phyloP scores from a whole-genome alignment of 768 basidiomycete species.

The Leccinum longicurvipes region DNA sequence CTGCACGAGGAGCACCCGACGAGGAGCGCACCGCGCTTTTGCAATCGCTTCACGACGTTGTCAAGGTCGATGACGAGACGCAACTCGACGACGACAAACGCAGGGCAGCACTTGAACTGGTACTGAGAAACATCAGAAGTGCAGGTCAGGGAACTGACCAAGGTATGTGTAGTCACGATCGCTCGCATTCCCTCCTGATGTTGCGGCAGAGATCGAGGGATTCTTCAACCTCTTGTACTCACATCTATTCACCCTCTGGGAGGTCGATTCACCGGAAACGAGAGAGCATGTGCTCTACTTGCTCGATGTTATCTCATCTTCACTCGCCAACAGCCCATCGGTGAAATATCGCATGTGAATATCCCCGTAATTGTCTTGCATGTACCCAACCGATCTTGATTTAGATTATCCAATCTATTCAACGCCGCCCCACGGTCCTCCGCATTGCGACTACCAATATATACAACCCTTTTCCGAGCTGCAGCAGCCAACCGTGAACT shows the following conservation, averaged over 20 bases:
- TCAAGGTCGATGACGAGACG: conserved; percentile 49
- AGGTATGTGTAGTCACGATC: conserved; percentile 43
- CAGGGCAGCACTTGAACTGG: conserved; percentile 53
- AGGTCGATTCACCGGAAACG: conserved; percentile 52
- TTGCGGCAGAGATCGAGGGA: conserved; percentile 67
- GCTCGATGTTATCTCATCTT: conserved; percentile 52
- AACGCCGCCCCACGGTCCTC: conserved; percentile 70
- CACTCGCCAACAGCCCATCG: conserved; percentile 48
- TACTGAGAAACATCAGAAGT: conserved; percentile 59
- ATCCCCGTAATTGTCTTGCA: background rate
- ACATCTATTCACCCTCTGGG: conserved; percentile 63
- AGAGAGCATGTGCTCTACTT: conserved; percentile 48
- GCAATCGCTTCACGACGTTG: conserved; percentile 61
- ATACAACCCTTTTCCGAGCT: conserved; percentile 55
- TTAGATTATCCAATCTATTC: conserved; percentile 78
- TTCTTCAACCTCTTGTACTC: conserved; percentile 83
- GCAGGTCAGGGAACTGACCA: conserved; percentile 76
- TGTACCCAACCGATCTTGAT: conserved; percentile 6
- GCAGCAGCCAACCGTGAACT: conserved; percentile 62
- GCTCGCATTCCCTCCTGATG: conserved; percentile 2
- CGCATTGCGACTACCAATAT: conserved; percentile 59
- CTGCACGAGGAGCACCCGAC: conserved; percentile 62
- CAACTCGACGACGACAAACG: conserved; percentile 53
- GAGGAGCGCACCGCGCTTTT: conserved; percentile 62
- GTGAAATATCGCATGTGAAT: conserved; percentile 74